These are phyloP conservation scores for Globisporangium ultimum DNA, from an alignment of 352 stramenopile species.

Conservation along the genomic window DNA sequence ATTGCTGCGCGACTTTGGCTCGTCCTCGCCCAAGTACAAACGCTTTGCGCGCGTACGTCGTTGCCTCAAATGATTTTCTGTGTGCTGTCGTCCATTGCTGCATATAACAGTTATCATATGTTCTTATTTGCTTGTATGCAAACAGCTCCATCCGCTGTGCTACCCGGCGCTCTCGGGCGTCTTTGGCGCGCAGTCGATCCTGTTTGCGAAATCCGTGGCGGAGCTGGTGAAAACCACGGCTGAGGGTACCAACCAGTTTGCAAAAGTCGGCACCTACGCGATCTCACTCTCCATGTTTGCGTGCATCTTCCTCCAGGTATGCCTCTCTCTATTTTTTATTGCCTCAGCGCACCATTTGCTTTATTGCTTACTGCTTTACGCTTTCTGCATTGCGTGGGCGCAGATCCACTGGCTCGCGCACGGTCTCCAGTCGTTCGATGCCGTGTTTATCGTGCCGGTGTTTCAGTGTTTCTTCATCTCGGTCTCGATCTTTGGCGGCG, in stretches of 20 bases:
- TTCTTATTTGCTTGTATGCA: not conserved
- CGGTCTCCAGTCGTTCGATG: constrained; percentile 81
- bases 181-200: constrained; percentile 75
- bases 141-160: constrained; percentile 54
- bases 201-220: constrained; percentile 80
- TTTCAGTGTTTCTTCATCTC: constrained; percentile 92
- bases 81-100: not conserved
- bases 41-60: constrained; percentile 33
- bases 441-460: constrained; percentile 80
- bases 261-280: constrained; percentile 65
- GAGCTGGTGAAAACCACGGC: constrained; percentile 84
- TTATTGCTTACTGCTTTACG: not conserved
- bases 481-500: constrained; percentile 84
- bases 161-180: constrained; percentile 72
- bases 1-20: constrained; percentile 33
- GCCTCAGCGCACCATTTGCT: not conserved
- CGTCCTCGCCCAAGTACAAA: constrained; percentile 45
- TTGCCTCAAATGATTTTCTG: not conserved
- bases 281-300: constrained; percentile 78
- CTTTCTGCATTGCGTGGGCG: not conserved
- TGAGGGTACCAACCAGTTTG: constrained; percentile 71
- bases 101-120: too few relatives aligned
- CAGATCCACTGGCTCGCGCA: constrained; percentile 86
- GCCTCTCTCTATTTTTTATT: not conserved
- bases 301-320: constrained; percentile 76